phyloP scores from a whole-genome alignment of 1,284 basidiomycete genomes.

The Cryptococcus hybrid region DNA sequence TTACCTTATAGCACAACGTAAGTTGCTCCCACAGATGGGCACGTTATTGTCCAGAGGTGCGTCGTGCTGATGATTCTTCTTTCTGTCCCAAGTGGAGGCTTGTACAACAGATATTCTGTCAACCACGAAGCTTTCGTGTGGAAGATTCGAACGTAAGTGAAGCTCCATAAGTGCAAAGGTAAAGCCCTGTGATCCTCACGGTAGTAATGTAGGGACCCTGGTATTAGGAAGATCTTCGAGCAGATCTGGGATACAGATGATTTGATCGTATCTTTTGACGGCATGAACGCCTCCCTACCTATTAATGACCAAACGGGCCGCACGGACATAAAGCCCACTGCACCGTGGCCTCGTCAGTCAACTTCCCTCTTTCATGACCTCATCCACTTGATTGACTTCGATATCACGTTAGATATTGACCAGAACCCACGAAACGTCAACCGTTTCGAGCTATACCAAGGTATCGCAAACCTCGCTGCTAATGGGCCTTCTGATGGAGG shows the following conservation, averaged over 20 bases:
- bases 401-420: slow-evolving; percentile 19
- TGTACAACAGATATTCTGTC: slow-evolving; percentile 32
- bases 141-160: slow-evolving; percentile 29
- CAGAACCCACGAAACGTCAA: slow-evolving; percentile 22
- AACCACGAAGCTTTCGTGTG: slow-evolving; percentile 44
- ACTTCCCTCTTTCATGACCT: background rate
- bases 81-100: slow-evolving; percentile 14
- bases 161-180: background rate
- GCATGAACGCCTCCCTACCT: slow-evolving; percentile 23
- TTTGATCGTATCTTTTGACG: slow-evolving; percentile 40
- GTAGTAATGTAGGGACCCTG: slow-evolving; percentile 14
- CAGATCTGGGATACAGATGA: slow-evolving; percentile 45
- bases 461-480: slow-evolving; percentile 26
- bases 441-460: slow-evolving; percentile 24
- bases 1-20: slow-evolving; percentile 32
- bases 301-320: slow-evolving; percentile 17
- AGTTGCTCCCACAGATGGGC: background rate
- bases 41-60: background rate
- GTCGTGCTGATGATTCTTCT: background rate
- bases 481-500: slow-evolving; percentile 30
- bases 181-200: background rate
- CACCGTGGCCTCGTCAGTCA: slow-evolving; percentile 23
- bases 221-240: slow-evolving; percentile 34
- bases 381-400: background rate
- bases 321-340: slow-evolving; percentile 22